phyloP scores from a whole-genome alignment of 331 rosid species.

The Spiraea crenata region DNA sequence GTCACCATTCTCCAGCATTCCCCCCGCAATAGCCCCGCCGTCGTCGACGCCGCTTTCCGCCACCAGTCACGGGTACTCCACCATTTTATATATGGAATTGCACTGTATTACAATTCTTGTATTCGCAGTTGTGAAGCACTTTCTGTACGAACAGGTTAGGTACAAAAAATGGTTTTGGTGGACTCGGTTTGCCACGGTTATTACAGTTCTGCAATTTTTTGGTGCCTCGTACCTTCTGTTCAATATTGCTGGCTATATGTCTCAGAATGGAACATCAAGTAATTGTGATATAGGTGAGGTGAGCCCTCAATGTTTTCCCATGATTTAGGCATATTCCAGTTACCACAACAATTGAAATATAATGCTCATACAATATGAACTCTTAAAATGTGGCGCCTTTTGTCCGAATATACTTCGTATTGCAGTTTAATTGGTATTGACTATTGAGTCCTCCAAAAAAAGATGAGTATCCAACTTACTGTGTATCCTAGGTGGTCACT shows the following conservation, averaged over 20 bases:
- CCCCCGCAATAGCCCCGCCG: constrained; percentile 16
- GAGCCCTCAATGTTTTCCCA: constrained; percentile 16
- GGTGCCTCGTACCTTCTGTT: constrained; percentile 57
- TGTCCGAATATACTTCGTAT: not conserved
- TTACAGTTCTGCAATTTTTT: constrained; percentile 51
- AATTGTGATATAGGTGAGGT: constrained; percentile 62
- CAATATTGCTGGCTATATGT: constrained; percentile 29
- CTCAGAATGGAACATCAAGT: constrained; percentile 23
- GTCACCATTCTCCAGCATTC: constrained; percentile 35
- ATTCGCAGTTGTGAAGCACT: not conserved
- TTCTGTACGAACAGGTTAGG: constrained; percentile 44
- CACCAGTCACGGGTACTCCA: constrained; percentile 44
- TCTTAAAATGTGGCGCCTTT: not conserved
- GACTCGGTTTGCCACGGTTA: constrained; percentile 51
- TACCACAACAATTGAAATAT: not conserved
- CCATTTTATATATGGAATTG: not conserved
- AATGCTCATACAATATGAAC: not conserved
- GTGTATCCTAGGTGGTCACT: not conserved
- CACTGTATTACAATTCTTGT: constrained; percentile 5
- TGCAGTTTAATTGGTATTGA: not conserved
- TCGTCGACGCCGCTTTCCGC: constrained; percentile 36
- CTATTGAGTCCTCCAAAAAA: not conserved
- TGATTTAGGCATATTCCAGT: not conserved
- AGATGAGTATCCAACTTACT: not conserved
- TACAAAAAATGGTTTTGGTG: constrained; percentile 81